These are phyloP conservation scores for Endotrypanum monterogeii DNA, from an alignment of 208 protist species.

Conservation along the genomic window DNA sequence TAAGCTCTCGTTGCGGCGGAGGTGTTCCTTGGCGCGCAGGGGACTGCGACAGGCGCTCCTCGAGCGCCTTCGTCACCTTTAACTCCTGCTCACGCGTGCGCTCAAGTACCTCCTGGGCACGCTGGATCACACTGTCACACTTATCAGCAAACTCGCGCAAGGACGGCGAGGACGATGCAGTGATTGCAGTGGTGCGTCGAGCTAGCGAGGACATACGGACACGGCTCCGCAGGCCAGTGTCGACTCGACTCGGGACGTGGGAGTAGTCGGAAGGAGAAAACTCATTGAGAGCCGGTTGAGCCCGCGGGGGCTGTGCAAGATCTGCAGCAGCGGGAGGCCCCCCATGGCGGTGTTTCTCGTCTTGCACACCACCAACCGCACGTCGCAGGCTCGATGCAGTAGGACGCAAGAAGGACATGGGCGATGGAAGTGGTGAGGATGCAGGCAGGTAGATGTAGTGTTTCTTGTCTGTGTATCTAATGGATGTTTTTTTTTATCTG, in stretches of 20 bases:
- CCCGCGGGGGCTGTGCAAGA: neutral
- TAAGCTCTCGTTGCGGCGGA: neutral
- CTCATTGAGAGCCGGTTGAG: constrained; percentile 1
- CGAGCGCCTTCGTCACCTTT: constrained; percentile 30
- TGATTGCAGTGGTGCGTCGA: neutral
- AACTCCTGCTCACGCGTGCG: constrained; percentile 38
- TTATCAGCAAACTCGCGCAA: constrained; percentile 30
- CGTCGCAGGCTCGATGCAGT: constrained; percentile 47
- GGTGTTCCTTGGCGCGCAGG: constrained; percentile 22
- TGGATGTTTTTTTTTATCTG: neutral
- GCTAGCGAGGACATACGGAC: constrained; percentile 17
- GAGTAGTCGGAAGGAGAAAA: constrained; percentile 16
- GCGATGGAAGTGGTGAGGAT: neutral
- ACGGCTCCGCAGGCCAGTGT: constrained; percentile 26
- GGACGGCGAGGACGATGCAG: neutral
- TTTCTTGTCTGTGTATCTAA: constrained; percentile 2
- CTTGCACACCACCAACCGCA: constrained; percentile 12
- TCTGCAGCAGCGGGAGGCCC: neutral
- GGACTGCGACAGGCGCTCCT: constrained; percentile 41
- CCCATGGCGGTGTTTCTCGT: constrained; percentile 14
- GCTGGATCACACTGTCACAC: constrained; percentile 56
- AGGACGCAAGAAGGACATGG: constrained; percentile 48
- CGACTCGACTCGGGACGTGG: constrained; percentile 27
- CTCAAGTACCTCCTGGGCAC: constrained; percentile 56
- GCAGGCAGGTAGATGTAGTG: neutral